These are phyloP conservation scores for Apiospora phragmitis DNA, from an alignment of 2,329 filamentous ascomycete species.

Conservation along the genomic window DNA sequence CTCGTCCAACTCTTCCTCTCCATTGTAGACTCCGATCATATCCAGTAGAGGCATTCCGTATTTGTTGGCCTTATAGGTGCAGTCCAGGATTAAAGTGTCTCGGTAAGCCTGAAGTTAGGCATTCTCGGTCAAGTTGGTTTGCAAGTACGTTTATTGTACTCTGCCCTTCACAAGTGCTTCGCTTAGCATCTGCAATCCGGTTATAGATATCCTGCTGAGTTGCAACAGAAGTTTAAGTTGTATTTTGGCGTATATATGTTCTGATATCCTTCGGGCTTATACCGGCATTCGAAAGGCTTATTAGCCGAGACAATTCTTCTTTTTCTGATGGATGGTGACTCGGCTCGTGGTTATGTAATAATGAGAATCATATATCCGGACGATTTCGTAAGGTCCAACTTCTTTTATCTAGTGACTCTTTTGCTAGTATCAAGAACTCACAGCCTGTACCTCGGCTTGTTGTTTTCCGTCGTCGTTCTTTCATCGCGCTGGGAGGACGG, in stretches of 20 bases:
- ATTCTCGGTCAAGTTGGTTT: not conserved
- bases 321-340: conserved; percentile 15
- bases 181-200: not conserved
- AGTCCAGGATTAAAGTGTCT: too few relatives aligned
- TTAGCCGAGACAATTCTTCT: conserved; percentile 12
- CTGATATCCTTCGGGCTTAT: conserved; percentile 18
- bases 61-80: too few relatives aligned
- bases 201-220: conserved; percentile 27
- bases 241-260: conserved; percentile 17
- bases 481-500: conserved; percentile 5
- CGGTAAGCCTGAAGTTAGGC: too few relatives aligned
- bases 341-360: conserved; percentile 12
- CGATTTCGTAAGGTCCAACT: conserved; percentile 14
- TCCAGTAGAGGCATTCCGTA: too few relatives aligned
- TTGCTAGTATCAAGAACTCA: conserved; percentile 17
- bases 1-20: too few relatives aligned
- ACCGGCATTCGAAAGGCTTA: conserved; percentile 16
- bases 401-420: conserved; percentile 15
- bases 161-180: not conserved
- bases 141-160: not conserved
- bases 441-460: conserved; percentile 14
- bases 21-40: too few relatives aligned
- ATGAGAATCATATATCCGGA: conserved; percentile 11
- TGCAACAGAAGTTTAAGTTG: conserved; percentile 15
- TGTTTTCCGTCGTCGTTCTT: conserved; percentile 15